Percentiles rank a stretch among this genome's conserved stretches.
phyloP scores from a whole-genome alignment of 179 eudicot species.

The Vitellaria paradoxa region DNA sequence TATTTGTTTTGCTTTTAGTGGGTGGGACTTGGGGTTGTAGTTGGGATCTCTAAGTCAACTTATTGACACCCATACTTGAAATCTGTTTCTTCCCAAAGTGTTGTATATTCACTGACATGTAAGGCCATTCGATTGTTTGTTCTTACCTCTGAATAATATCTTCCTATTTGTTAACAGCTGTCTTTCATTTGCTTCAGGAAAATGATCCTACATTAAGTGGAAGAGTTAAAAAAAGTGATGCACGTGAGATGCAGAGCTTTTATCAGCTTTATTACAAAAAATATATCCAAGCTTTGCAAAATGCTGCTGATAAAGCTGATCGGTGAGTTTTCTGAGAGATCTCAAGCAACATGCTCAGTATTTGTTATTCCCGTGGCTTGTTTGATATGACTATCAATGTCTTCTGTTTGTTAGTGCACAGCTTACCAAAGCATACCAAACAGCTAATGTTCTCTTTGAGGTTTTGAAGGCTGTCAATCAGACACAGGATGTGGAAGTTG shows the following conservation, averaged over 20 bases:
- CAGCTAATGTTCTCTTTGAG: constrained; percentile 98
- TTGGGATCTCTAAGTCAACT: no score
- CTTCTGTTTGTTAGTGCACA: constrained; percentile 67
- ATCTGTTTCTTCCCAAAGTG: no score
- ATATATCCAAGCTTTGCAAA: constrained; percentile 92
- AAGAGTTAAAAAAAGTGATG: constrained; percentile 90
- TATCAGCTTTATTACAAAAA: constrained; percentile 93
- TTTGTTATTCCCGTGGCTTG: not conserved
- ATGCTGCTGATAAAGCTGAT: constrained; percentile 96
- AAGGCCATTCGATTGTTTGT: no score
- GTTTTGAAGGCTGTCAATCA: constrained; percentile 94
- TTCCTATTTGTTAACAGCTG: not conserved
- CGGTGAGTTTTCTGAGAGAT: constrained; percentile 52
- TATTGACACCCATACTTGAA: no score
- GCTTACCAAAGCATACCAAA: constrained; percentile 98
- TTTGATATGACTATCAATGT: no score
- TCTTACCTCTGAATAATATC: no score
- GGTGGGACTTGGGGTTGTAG: no score
- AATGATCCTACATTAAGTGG: constrained; percentile 95
- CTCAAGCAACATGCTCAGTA: not conserved
- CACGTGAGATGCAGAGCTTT: constrained; percentile 98
- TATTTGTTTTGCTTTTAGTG: no score
- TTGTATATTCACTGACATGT: no score
- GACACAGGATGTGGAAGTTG: constrained; percentile 95
- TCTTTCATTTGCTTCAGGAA: constrained; percentile 46